Conservation (phyloP, 495 filamentous ascomycete genomes). For the Xylaria longipes region DNA sequence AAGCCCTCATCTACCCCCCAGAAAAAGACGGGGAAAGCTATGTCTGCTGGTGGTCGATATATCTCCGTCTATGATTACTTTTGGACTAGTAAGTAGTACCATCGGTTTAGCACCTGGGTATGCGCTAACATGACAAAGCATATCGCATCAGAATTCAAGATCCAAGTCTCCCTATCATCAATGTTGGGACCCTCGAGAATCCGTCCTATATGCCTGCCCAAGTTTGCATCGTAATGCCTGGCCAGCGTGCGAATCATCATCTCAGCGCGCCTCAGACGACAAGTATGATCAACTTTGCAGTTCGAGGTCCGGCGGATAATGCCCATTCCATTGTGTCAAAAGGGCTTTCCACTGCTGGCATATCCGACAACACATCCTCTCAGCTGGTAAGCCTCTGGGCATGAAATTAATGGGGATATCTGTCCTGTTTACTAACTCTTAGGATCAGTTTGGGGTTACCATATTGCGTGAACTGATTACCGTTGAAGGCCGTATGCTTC, state of each 20-base stretch:
- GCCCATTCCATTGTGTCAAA: slow-evolving; percentile 59
- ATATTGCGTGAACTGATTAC: slow-evolving; percentile 35
- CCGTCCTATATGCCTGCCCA: slow-evolving; percentile 68
- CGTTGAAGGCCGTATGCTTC: slow-evolving; percentile 62
- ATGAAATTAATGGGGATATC: slow-evolving; percentile 46
- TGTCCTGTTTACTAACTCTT: background rate
- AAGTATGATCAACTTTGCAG: slow-evolving; percentile 67
- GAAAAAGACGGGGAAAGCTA: background rate
- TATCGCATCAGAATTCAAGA: slow-evolving; percentile 6
- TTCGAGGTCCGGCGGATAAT: slow-evolving; percentile 63
- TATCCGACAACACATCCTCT: slow-evolving; percentile 38
- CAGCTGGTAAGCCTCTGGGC: slow-evolving; percentile 50
- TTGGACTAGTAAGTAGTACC: slow-evolving; percentile 47
- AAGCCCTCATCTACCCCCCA: background rate
- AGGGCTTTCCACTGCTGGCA: background rate
- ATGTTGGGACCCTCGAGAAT: slow-evolving; percentile 63
- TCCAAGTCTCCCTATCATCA: slow-evolving; percentile 52
- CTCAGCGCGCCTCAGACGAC: slow-evolving; percentile 57
- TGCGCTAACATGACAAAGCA: slow-evolving; percentile 21
- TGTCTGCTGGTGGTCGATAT: background rate
- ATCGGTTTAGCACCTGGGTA: background rate
- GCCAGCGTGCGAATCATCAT: slow-evolving; percentile 61
- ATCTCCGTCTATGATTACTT: slow-evolving; percentile 53
- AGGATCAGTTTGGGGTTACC: slow-evolving; percentile 3
- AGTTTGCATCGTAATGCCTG: slow-evolving; percentile 62